Evolutionary conservation across 257 asterid genomes (phyloP).

Genomic region (Echites panduratus): DNA sequence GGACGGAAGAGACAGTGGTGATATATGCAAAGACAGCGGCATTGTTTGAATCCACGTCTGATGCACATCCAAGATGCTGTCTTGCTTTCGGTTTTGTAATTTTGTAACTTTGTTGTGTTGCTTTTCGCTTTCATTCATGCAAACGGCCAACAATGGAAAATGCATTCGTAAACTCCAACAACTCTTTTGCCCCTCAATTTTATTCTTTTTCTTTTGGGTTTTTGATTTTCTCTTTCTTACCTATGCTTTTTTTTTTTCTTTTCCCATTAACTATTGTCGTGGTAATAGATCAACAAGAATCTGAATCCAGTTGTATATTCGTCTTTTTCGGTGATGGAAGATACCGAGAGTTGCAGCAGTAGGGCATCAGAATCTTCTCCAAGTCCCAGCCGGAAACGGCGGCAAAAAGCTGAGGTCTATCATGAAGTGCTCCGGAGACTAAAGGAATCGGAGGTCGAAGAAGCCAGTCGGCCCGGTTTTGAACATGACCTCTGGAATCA

Average conservation of each 20-base stretch:
- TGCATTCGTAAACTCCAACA: slow-evolving; percentile 38
- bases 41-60: slow-evolving; percentile 73
- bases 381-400: slow-evolving; percentile 44
- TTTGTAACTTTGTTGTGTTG: background rate
- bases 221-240: slow-evolving; percentile 15
- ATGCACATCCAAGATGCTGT: slow-evolving; percentile 24
- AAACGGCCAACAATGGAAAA: slow-evolving; percentile 17
- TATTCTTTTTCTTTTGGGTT: background rate
- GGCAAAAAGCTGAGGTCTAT: slow-evolving; percentile 67
- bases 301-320: slow-evolving; percentile 67
- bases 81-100: background rate
- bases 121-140: slow-evolving; percentile 35
- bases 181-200: slow-evolving; percentile 20
- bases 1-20: slow-evolving; percentile 37
- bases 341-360: slow-evolving; percentile 68
- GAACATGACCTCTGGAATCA: slow-evolving; percentile 89
- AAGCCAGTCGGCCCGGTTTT: slow-evolving; percentile 51
- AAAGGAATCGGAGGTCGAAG: slow-evolving; percentile 49
- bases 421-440: slow-evolving; percentile 57
- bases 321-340: slow-evolving; percentile 46
- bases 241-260: background rate
- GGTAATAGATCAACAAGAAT: slow-evolving; percentile 38
- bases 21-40: slow-evolving; percentile 47
- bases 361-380: slow-evolving; percentile 66
- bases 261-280: slow-evolving; percentile 1